Base-by-base conservation (phyloP, 805 yeast genomes). In the Nakazawaea anatomiae region DNA sequence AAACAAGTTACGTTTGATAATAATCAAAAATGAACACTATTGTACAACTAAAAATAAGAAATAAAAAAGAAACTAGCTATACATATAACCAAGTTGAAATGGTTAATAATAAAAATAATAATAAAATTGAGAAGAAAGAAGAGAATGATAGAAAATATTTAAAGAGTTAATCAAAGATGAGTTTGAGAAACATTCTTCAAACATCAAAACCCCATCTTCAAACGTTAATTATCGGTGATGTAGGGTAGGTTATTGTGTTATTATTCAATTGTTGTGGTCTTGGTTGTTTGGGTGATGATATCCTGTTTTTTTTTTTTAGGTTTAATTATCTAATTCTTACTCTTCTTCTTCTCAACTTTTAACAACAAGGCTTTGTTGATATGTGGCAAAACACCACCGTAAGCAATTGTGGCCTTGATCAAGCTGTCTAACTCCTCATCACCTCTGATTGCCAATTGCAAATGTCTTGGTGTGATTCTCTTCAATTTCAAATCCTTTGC, bases 361-460 rank as follows among this genome's bases (percentile, higher is more conserved):
- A 87, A 79, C 59, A 87, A 73, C 62, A 87, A 75, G 52, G 89
- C 89, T 69, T 85, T 84, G 73, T 89, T 88, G 65, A 89, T 88
- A 68, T 89, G 96, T 51, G 98, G 98, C 69, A 92, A 76, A 50
- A 92, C 98, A 84, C 98, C 98, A 77, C 98, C 98, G 61, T 85
- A 89, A 40, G 97, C 97, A 67, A 92, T 92, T 53, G 97, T 92
- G 53, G 97, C 96, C 72, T 89, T 85, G 66, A 92, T 87, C 66
- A 92, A 80, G 57, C 89, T 85, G 75, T 91, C 96, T 70, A 92
- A 83, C 73, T 92, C 98, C 71, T 92, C 98, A 71, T 92, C 98
- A 67, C 96, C 96, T 76, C 98, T 89, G 65, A 91, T 91, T 55
- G 98, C 98, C 64, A 91, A 80, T 72, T 91, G 97, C 65, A 91